Evolutionary conservation across 441 rosid species (phyloP).

Genomic region (Populus hybrid): DNA sequence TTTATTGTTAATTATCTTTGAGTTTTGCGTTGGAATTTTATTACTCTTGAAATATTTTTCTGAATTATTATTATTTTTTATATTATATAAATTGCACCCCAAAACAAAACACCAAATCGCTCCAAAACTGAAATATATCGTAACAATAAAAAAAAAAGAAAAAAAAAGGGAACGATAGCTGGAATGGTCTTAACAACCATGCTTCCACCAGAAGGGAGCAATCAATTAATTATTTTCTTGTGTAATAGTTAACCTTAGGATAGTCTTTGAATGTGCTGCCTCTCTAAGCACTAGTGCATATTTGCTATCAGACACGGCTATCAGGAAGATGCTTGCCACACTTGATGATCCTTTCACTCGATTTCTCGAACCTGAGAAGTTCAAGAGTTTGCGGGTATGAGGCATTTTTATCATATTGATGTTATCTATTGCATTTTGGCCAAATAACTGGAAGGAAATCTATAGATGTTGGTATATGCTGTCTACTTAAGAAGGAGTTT

Average conservation of each 20-base stretch:
- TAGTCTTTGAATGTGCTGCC: neutral
- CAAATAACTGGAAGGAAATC: slow-evolving; percentile 3
- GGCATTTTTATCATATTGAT: slow-evolving; percentile 24
- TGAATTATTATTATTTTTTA: too few relatives aligned
- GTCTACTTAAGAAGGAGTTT: slow-evolving; percentile 1
- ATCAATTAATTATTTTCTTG: neutral
- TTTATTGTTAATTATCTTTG: too few relatives aligned
- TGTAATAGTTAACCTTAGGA: neutral
- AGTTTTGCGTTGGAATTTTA: too few relatives aligned
- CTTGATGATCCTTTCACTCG: slow-evolving; percentile 92
- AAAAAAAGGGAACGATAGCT: too few relatives aligned
- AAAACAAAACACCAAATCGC: too few relatives aligned
- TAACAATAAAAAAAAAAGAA: too few relatives aligned
- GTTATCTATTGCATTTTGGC: neutral
- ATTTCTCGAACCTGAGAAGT: slow-evolving; percentile 89
- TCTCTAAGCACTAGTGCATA: neutral
- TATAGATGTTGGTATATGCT: neutral
- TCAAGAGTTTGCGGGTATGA: slow-evolving; percentile 84
- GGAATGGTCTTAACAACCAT: too few relatives aligned
- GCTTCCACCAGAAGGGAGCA: too few relatives aligned
- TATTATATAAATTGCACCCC: too few relatives aligned
- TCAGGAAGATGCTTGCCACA: slow-evolving; percentile 87
- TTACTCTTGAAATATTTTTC: too few relatives aligned
- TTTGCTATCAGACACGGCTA: slow-evolving; percentile 68
- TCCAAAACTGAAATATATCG: too few relatives aligned